These are phyloP conservation scores for Ensete ventricosum DNA, from an alignment of 176 grass and related monocot species.

Conservation along the genomic window DNA sequence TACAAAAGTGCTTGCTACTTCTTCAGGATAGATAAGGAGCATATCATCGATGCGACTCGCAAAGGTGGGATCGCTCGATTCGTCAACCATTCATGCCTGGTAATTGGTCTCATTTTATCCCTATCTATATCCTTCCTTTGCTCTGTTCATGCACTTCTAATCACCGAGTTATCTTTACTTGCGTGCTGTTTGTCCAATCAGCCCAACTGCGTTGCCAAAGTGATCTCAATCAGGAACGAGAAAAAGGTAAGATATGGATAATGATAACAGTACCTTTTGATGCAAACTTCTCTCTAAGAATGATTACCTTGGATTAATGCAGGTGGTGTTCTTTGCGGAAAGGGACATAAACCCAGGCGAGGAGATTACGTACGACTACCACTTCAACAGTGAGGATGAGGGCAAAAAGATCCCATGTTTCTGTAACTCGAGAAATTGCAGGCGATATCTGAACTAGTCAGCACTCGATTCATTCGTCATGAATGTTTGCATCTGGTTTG, in stretches of 20 bases:
- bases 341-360: conserved; percentile 90
- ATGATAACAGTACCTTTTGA: too few species aligned
- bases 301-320: background rate
- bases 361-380: conserved; percentile 92
- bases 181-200: conserved; percentile 16
- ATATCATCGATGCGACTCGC: conserved; percentile 84
- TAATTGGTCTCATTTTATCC: conserved; percentile 6
- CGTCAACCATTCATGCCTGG: conserved; percentile 86
- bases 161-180: conserved; percentile 18
- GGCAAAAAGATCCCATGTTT: conserved; percentile 83
- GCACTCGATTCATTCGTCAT: background rate
- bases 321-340: conserved; percentile 90
- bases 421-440: conserved; percentile 66
- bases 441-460: conserved; percentile 71
- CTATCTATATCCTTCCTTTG: background rate
- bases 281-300: too few species aligned
- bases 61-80: conserved; percentile 97
- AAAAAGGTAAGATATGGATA: conserved; percentile 52
- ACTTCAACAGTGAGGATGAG: conserved; percentile 91
- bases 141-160: background rate
- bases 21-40: conserved; percentile 79
- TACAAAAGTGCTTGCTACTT: conserved; percentile 90
- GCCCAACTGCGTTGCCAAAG: conserved; percentile 89
- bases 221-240: conserved; percentile 67
- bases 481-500: background rate